Evolutionary conservation across 2,329 filamentous ascomycete species (phyloP).

Genomic region (Monosporascus sp.): DNA sequence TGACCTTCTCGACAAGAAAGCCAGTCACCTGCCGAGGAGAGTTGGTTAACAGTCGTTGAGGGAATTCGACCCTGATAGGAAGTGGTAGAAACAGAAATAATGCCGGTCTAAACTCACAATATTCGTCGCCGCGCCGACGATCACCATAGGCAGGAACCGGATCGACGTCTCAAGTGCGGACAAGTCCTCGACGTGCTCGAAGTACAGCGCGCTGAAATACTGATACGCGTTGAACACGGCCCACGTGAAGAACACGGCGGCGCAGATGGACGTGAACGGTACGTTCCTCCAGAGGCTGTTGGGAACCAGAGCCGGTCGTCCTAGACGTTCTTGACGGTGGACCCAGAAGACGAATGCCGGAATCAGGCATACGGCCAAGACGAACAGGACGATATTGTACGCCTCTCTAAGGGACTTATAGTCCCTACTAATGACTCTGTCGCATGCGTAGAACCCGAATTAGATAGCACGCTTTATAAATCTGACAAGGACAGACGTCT

Average conservation of each 20-base stretch:
- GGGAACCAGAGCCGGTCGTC: constrained; percentile 52
- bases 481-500: not conserved
- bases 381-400: constrained; percentile 39
- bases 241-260: constrained; percentile 43
- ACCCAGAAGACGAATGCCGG: constrained; percentile 52
- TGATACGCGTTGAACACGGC: constrained; percentile 43
- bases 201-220: constrained; percentile 44
- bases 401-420: constrained; percentile 28
- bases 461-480: too few relatives aligned
- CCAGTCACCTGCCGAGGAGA: not conserved
- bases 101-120: constrained; percentile 34
- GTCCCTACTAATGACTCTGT: not conserved
- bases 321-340: constrained; percentile 39
- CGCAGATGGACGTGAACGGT: constrained; percentile 51
- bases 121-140: constrained; percentile 41
- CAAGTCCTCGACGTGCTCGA: constrained; percentile 42
- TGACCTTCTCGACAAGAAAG: not conserved
- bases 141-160: constrained; percentile 41
- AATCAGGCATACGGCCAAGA: constrained; percentile 37
- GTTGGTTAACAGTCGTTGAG: not conserved
- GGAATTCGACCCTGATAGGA: too few relatives aligned
- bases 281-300: constrained; percentile 55
- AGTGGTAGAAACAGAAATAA: constrained; percentile 31
- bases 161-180: constrained; percentile 42
- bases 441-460: not conserved